Conservation (phyloP, 139 green algal genomes). For the Protoeuglena noctilucae region DNA sequence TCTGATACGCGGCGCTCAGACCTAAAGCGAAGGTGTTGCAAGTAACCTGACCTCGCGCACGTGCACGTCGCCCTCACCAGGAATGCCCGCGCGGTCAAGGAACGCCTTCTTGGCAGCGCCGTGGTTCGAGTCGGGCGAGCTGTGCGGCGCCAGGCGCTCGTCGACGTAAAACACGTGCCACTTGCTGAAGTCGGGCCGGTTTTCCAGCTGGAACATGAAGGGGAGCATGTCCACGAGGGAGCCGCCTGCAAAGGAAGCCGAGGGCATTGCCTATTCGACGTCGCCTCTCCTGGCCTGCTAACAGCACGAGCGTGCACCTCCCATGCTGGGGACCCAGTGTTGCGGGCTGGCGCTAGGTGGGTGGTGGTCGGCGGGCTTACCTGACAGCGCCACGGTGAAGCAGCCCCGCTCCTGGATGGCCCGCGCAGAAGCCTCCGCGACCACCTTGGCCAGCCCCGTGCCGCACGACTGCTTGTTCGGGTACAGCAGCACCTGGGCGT, state of each 20-base stretch:
- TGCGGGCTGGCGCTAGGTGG: no score
- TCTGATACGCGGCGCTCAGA: no score
- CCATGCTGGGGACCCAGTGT: no score
- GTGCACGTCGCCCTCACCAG: no score
- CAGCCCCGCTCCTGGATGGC: slow-evolving; percentile 45
- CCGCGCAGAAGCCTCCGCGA: slow-evolving; percentile 26
- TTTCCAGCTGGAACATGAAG: slow-evolving; percentile 21
- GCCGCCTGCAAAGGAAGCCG: no score
- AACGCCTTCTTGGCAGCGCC: slow-evolving; percentile 49
- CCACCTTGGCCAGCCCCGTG: slow-evolving; percentile 26
- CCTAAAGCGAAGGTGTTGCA: no score
- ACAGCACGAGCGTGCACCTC: no score
- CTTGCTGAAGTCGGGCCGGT: slow-evolving; percentile 42
- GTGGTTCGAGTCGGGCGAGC: slow-evolving; percentile 53
- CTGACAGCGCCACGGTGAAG: slow-evolving; percentile 71
- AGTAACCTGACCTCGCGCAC: no score
- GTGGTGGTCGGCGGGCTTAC: no score
- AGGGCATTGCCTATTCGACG: no score
- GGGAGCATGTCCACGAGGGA: slow-evolving; percentile 43
- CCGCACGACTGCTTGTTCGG: slow-evolving; percentile 18
- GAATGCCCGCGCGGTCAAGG: slow-evolving; percentile 19
- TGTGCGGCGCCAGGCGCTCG: slow-evolving; percentile 67
- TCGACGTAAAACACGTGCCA: slow-evolving; percentile 71
- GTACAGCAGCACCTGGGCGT: not conserved
- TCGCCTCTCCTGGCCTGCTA: no score